Evolutionary conservation across 169 alveolate species (phyloP), one percentile per base, ranked within the genome.

Genomic region (Cryptosporidium ubiquitum): DNA sequence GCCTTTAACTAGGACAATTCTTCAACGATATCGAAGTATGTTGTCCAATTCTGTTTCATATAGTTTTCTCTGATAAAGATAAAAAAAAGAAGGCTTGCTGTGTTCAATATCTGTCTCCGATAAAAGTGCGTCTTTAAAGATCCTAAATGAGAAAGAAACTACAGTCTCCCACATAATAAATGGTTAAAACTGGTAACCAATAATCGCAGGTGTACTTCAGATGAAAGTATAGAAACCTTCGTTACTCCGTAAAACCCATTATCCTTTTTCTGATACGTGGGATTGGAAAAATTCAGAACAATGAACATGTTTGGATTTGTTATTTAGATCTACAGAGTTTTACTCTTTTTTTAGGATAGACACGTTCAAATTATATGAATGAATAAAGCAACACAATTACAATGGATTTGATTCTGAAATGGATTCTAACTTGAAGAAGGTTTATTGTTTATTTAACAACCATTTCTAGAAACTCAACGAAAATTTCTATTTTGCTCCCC

Each of bases 1-100:
- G 98, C 12, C 97, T 96, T 26, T 98, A 98, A 5, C 94, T 95
- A 68, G 98, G 98, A 1, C 95, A 95, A 91, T 92, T 95, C 10
- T 91, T 96, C 79, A 93, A 96, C 1, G 97, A 95, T 75, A 95
- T 96, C n/a, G 98, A 97, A 20, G 95, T 98, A 14, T 94, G 94
- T 55, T 97, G 96, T 84, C 98, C 98, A 1, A 96, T 95, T 31
- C 95, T 95, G 26, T 68, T 68, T 37, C 74, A 68, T 68, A 68
- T 68, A 33, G 23, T 18, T 16, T 18, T 52, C 16, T 20, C 42
- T 20, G 20, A 31, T 2, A 6, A 47, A 14, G 23, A 14, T 18
- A 9, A 68, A 35, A 9, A 29, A 20, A 10, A 12, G 33, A 14
- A 4, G 9, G 29, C 31, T 68, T 5, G 12, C 49, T n/a, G 2